Evolutionary conservation across 345 rosid species (phyloP).

Genomic region (Gossypium mustelinum): DNA sequence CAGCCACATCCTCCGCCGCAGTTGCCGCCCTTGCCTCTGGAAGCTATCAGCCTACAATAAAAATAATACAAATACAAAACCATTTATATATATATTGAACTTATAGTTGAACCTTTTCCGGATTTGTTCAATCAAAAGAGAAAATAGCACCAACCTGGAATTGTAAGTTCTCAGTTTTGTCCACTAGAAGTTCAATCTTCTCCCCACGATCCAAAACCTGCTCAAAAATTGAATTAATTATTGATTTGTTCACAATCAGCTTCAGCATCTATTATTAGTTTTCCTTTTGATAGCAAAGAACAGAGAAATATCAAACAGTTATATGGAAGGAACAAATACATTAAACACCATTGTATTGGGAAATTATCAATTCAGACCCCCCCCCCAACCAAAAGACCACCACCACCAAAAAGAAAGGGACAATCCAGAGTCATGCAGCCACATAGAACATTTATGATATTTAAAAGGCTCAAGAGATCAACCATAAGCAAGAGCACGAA

Average conservation of each 20-base stretch:
- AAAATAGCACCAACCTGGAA: conserved; percentile 50
- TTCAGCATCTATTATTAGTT: background rate
- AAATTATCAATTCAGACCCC: too few relatives aligned
- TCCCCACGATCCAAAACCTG: conserved; percentile 98
- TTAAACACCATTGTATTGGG: background rate
- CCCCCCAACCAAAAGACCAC: background rate
- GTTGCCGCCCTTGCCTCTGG: conserved; percentile 93
- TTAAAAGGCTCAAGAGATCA: background rate
- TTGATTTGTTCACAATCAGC: background rate
- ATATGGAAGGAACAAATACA: background rate
- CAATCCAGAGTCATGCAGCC: background rate
- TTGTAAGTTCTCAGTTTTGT: conserved; percentile 84
- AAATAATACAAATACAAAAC: background rate
- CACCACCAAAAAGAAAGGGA: background rate
- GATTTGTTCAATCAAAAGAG: background rate
- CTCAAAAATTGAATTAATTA: background rate
- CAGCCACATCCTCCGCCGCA: conserved; percentile 94
- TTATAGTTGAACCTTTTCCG: background rate
- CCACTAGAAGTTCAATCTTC: conserved; percentile 89
- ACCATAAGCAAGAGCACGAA: background rate
- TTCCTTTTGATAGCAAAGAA: background rate
- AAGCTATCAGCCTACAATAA: conserved; percentile 75
- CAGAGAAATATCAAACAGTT: background rate
- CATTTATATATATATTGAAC: background rate
- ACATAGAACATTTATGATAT: background rate